A percentile compares a stretch with the other conserved stretches of the same genome.
phyloP scores from a whole-genome alignment of 2,329 filamentous ascomycete genomes.

The Monosporascus sp. region DNA sequence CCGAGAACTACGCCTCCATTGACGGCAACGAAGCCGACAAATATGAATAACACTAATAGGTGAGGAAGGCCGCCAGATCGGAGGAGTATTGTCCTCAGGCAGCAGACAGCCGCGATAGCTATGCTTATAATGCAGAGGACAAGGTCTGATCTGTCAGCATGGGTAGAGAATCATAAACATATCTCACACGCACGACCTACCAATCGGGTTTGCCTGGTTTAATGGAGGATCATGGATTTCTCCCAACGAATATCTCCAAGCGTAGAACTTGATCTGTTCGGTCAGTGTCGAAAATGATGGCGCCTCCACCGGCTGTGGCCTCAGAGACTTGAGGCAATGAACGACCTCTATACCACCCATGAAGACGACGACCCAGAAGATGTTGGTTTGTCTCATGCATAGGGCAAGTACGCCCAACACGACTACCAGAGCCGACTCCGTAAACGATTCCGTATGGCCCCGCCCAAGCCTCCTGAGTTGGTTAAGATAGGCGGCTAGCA shows the following conservation, averaged over 20 bases:
- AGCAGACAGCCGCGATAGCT: slow-evolving; percentile 47
- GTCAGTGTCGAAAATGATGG: slow-evolving; percentile 26
- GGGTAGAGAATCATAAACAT: background rate
- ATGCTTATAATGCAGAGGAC: slow-evolving; percentile 58
- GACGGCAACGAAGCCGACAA: slow-evolving; percentile 72
- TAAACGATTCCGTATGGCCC: slow-evolving; percentile 21
- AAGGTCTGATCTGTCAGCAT: slow-evolving; percentile 37
- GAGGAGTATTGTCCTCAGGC: slow-evolving; percentile 38
- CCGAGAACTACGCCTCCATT: slow-evolving; percentile 91
- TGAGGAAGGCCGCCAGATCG: slow-evolving; percentile 48
- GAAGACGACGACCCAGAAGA: slow-evolving; percentile 87
- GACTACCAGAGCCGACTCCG: slow-evolving; percentile 40
- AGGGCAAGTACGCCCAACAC: slow-evolving; percentile 61
- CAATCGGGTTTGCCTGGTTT: slow-evolving; percentile 41
- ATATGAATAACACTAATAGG: slow-evolving; percentile 58
- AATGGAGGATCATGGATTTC: slow-evolving; percentile 51
- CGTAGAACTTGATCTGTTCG: slow-evolving; percentile 32
- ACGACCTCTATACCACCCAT: slow-evolving; percentile 58
- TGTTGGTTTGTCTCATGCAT: slow-evolving; percentile 86
- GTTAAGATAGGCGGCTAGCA: slow-evolving; percentile 63
- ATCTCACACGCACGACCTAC: slow-evolving; percentile 29
- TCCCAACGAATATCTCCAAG: slow-evolving; percentile 41
- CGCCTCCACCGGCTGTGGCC: slow-evolving; percentile 24
- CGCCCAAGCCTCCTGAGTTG: slow-evolving; percentile 41
- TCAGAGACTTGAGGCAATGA: slow-evolving; percentile 42